These are phyloP conservation scores for Bolboschoenus planiculmis DNA, from an alignment of 176 grass and related monocot species.

Conservation along the genomic window DNA sequence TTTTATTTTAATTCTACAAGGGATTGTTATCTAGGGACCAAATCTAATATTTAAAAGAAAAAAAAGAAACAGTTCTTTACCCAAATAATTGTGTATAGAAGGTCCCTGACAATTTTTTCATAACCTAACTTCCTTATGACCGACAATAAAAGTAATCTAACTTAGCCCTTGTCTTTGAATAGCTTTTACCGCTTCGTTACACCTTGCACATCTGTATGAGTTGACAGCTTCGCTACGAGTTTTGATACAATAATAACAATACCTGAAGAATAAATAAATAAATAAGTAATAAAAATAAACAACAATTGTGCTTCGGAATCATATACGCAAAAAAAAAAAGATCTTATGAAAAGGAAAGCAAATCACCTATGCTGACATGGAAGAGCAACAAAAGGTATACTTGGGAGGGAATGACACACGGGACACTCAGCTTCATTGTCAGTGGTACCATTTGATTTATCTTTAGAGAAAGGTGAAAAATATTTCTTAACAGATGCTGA, in stretches of 20 bases:
- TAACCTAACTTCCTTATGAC: neutral
- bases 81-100: neutral
- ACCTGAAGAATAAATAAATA: constrained; percentile 43
- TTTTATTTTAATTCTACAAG: neutral
- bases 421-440: constrained; percentile 69
- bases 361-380: constrained; percentile 89
- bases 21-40: neutral
- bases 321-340: neutral
- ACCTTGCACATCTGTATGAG: constrained; percentile 60
- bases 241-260: constrained; percentile 89
- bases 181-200: constrained; percentile 57
- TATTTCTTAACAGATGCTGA: constrained; percentile 84
- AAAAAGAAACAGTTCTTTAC: neutral
- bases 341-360: neutral
- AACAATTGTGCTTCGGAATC: constrained; percentile 6
- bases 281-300: neutral
- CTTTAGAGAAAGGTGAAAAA: constrained; percentile 88
- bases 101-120: neutral
- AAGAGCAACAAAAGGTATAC: constrained; percentile 72
- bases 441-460: constrained; percentile 57
- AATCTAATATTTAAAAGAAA: neutral
- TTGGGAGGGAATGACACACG: constrained; percentile 63
- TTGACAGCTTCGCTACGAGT: constrained; percentile 52
- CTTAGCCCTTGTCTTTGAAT: constrained; percentile 65
- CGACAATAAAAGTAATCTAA: constrained; percentile 29